These are phyloP conservation scores for Diddensiella caesifluorescens DNA, from an alignment of 805 yeast species.

Conservation along the genomic window DNA sequence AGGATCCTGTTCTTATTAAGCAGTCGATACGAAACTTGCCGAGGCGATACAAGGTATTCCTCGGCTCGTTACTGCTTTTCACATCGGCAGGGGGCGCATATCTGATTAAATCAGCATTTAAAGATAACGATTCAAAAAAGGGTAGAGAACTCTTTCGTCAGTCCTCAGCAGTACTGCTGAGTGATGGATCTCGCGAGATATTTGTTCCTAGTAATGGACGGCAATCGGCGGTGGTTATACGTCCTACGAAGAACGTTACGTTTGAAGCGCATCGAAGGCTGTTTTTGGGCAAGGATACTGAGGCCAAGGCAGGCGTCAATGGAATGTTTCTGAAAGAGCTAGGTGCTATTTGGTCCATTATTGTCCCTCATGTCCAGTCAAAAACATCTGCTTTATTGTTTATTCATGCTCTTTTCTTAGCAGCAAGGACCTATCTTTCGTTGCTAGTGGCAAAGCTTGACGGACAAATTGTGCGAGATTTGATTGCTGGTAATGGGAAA, in stretches of 20 bases:
- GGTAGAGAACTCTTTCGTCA: slow-evolving; percentile 19
- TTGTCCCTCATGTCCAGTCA: slow-evolving; percentile 70
- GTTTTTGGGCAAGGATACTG: slow-evolving; percentile 18
- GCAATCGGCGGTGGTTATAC: slow-evolving; percentile 23
- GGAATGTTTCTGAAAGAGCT: slow-evolving; percentile 70
- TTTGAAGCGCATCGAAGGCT: slow-evolving; percentile 31
- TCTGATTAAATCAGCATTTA: neutral
- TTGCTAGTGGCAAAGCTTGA: slow-evolving; percentile 82
- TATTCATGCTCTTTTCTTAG: slow-evolving; percentile 67
- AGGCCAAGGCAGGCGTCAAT: slow-evolving; percentile 34
- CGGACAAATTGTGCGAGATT: slow-evolving; percentile 85
- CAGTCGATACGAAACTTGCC: neutral
- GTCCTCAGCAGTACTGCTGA: slow-evolving; percentile 24
- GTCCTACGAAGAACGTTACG: slow-evolving; percentile 27
- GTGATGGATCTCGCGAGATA: slow-evolving; percentile 27
- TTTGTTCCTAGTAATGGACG: slow-evolving; percentile 24
- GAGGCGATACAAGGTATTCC: neutral
- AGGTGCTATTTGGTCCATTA: slow-evolving; percentile 68
- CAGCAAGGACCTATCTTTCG: slow-evolving; percentile 82
- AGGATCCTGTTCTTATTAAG: neutral
- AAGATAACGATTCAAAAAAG: neutral
- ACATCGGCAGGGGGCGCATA: neutral
- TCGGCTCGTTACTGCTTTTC: neutral
- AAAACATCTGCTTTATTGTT: slow-evolving; percentile 60
- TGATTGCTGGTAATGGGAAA: slow-evolving; percentile 73